Evolutionary conservation across 169 alveolate genomes (phyloP).

Genomic region (Plasmodium coatneyi): DNA sequence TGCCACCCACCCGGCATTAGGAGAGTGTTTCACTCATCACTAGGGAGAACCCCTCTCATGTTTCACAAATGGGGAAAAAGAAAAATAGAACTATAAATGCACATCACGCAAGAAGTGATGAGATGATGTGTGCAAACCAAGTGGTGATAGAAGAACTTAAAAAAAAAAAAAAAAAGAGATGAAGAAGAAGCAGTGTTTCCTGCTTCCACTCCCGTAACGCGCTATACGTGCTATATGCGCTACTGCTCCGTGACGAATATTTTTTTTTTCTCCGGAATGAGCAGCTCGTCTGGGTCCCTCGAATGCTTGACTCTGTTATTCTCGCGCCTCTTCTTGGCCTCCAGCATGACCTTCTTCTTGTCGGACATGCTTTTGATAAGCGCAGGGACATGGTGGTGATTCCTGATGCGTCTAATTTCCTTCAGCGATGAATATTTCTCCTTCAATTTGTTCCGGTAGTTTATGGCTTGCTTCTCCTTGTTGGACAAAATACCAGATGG

Average conservation of each 20-base stretch:
- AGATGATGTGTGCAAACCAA: background rate
- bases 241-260: slow-evolving; percentile 72
- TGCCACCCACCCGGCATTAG: background rate
- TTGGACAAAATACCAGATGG: slow-evolving; percentile 80
- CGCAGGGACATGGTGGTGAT: slow-evolving; percentile 91
- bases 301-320: slow-evolving; percentile 72
- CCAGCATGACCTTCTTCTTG: slow-evolving; percentile 78
- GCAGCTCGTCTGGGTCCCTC: slow-evolving; percentile 27
- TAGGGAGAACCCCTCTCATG: background rate
- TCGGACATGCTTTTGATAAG: slow-evolving; percentile 84
- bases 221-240: background rate
- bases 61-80: background rate
- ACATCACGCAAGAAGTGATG: background rate
- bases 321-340: slow-evolving; percentile 83
- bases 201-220: background rate
- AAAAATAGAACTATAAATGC: background rate
- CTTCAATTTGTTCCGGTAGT: slow-evolving; percentile 87
- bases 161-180: background rate
- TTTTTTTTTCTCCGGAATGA: slow-evolving; percentile 54
- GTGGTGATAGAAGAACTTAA: background rate
- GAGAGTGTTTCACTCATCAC: background rate
- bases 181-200: background rate
- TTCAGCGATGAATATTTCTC: slow-evolving; percentile 87
- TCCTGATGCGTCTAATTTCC: slow-evolving; percentile 89
- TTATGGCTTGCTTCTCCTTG: slow-evolving; percentile 89